phyloP scores from a whole-genome alignment of 2,329 filamentous ascomycete genomes.

The Neofusicoccum laricinum region DNA sequence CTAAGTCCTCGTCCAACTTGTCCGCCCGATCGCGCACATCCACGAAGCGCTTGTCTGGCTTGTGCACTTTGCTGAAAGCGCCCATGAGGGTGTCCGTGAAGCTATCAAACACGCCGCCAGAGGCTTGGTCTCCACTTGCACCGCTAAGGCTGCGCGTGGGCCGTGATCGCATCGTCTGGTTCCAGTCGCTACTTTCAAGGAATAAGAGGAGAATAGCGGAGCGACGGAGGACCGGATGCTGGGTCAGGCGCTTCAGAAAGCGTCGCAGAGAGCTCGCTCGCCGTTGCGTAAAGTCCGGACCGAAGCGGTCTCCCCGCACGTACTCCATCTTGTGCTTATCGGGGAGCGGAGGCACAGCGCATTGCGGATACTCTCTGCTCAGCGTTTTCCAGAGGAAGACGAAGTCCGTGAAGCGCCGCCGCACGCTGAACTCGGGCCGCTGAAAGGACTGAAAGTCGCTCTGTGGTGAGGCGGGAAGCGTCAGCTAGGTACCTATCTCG shows the following conservation, averaged over 20 bases:
- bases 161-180: conserved; percentile 85
- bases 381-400: conserved; percentile 93
- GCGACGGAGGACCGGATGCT: conserved; percentile 85
- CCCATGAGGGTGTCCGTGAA: conserved; percentile 97
- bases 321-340: conserved; percentile 99
- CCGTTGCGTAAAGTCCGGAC: conserved; percentile 83
- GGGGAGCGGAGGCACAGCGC: conserved; percentile 88
- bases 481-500: not conserved
- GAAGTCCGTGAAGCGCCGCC: conserved; percentile 95
- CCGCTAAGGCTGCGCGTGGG: conserved; percentile 59
- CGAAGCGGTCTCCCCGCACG: conserved; percentile 93
- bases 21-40: conserved; percentile 90
- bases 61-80: conserved; percentile 94
- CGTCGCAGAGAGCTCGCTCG: conserved; percentile 87
- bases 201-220: conserved; percentile 82
- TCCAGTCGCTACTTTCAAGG: conserved; percentile 93
- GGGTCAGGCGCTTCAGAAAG: conserved; percentile 79
- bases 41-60: conserved; percentile 89
- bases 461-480: conserved; percentile 44
- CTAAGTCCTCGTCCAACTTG: conserved; percentile 87
- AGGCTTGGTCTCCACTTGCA: conserved; percentile 34
- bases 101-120: conserved; percentile 81
- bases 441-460: conserved; percentile 94
- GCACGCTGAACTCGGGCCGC: conserved; percentile 72
- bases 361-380: conserved; percentile 81